Conservation (phyloP, 108 stramenopile genomes). For the Skeletonema menzelii region DNA sequence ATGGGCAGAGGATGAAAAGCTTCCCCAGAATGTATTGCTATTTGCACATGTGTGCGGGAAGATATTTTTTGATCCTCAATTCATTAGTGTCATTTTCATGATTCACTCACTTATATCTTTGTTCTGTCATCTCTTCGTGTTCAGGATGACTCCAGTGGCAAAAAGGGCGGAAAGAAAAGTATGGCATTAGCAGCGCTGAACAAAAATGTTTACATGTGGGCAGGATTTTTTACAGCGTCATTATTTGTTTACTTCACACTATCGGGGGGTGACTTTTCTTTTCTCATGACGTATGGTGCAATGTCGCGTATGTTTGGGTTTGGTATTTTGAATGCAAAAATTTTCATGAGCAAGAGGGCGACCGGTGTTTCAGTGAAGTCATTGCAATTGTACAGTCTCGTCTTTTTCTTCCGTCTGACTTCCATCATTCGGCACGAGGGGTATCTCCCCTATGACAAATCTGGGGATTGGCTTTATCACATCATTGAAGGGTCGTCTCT, state of each 20-base stretch:
- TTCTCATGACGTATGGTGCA: constrained; percentile 97
- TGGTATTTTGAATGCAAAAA: constrained; percentile 92
- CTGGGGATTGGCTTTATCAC: constrained; percentile 98
- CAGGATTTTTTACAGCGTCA: constrained; percentile 89
- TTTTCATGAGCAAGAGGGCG: constrained; percentile 80
- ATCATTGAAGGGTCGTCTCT: constrained; percentile 88
- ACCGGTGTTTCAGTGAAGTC: constrained; percentile 95
- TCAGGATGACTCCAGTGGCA: constrained; percentile 54
- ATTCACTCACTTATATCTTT: not conserved
- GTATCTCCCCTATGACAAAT: constrained; percentile 98
- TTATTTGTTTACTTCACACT: constrained; percentile 91
- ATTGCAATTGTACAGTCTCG: constrained; percentile 89
- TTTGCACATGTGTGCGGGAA: not conserved
- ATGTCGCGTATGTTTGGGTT: constrained; percentile 97
- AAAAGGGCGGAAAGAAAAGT: constrained; percentile 72
- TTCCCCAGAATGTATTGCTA: not conserved
- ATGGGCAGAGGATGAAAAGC: too few relatives aligned
- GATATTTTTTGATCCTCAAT: not conserved
- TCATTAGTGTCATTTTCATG: not conserved
- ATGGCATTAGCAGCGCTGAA: constrained; percentile 85
- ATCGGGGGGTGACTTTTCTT: constrained; percentile 96
- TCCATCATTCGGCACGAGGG: constrained; percentile 97
- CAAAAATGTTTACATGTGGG: constrained; percentile 91
- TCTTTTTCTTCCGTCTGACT: constrained; percentile 93
- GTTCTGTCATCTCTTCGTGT: not conserved